Percentiles rank a stretch among this genome's conserved stretches.
Evolutionary conservation across 2,329 filamentous ascomycete species (phyloP).

Genomic region (Triangularia setosa): DNA sequence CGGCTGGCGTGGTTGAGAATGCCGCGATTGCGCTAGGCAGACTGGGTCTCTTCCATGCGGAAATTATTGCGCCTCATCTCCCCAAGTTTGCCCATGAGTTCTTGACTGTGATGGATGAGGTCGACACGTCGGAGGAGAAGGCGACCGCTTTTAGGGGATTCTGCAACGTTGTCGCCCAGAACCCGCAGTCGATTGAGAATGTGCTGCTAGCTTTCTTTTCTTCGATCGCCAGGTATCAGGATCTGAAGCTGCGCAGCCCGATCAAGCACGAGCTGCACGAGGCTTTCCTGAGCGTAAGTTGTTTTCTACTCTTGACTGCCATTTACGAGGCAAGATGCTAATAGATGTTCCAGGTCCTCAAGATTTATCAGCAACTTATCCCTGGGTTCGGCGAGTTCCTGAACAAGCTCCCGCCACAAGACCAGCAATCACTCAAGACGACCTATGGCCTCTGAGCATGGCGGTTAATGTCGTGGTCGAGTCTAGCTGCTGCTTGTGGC

Average conservation of each 20-base stretch:
- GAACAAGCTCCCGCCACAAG: conserved; percentile 44
- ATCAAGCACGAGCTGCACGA: conserved; percentile 63
- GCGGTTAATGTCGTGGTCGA: not conserved
- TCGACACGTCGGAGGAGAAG: conserved; percentile 90
- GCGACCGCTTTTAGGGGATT: conserved; percentile 91
- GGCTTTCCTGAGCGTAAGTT: conserved; percentile 71
- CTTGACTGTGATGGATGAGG: conserved; percentile 73
- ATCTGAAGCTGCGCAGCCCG: conserved; percentile 57
- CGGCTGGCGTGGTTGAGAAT: conserved; percentile 85
- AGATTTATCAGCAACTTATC: conserved; percentile 56
- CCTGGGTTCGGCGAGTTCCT: conserved; percentile 53
- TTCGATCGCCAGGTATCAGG: conserved; percentile 74
- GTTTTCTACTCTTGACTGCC: not conserved
- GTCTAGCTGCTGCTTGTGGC: not conserved
- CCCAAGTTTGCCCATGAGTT: conserved; percentile 78
- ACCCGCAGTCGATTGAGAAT: conserved; percentile 89
- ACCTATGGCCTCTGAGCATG: conserved; percentile 44
- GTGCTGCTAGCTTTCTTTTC: conserved; percentile 77
- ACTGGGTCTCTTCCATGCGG: conserved; percentile 74
- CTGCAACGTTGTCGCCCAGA: conserved; percentile 75
- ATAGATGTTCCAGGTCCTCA: conserved; percentile 41
- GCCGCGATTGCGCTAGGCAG: conserved; percentile 89
- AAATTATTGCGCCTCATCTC: conserved; percentile 74
- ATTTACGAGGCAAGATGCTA: not conserved
- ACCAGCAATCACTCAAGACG: conserved; percentile 46